These are phyloP conservation scores for Pseudocercospora pini-densiflorae DNA, from an alignment of 2,329 filamentous ascomycete species.

Conservation along the genomic window DNA sequence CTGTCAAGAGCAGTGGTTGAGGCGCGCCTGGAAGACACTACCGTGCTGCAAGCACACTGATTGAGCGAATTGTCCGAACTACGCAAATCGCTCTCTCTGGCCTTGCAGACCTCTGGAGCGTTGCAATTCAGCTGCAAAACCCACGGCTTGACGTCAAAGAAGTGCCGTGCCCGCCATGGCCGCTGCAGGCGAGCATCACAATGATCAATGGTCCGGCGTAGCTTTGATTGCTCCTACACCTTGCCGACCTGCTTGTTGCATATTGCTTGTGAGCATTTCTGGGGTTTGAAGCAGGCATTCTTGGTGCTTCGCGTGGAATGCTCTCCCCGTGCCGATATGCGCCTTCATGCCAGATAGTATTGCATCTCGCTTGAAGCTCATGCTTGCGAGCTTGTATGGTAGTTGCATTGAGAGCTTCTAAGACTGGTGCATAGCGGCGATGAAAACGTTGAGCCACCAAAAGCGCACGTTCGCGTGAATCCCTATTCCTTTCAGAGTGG, in stretches of 20 bases:
- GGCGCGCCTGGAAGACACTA: conserved; percentile 11
- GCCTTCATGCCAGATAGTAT: conserved; percentile 24
- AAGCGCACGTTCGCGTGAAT: conserved; percentile 17
- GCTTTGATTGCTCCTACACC: conserved; percentile 18
- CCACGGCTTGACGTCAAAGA: conserved; percentile 25
- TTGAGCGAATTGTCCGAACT: conserved; percentile 28
- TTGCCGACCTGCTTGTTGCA: conserved; percentile 1
- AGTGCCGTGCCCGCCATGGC: conserved; percentile 13
- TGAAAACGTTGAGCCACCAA: conserved; percentile 26
- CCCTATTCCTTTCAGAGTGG: conserved; percentile 12
- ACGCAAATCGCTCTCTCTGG: conserved; percentile 18
- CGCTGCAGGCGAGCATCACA: conserved; percentile 25
- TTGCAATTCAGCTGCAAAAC: conserved; percentile 1
- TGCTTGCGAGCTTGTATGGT: conserved; percentile 10
- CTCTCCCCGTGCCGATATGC: conserved; percentile 31
- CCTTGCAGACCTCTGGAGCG: conserved; percentile 19
- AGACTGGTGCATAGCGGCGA: conserved; percentile 7
- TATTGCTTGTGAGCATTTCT: conserved; percentile 12
- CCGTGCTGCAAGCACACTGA: conserved; percentile 9
- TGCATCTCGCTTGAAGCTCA: conserved; percentile 27
- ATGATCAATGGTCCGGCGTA: conserved; percentile 6
- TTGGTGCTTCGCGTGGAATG: conserved; percentile 27
- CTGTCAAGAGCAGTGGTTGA: not conserved
- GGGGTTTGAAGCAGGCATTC: conserved; percentile 18
- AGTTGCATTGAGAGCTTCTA: conserved; percentile 16